These are phyloP conservation scores for Puccinia horiana DNA, from an alignment of 1,284 basidiomycete genomes.

Conservation along the genomic window DNA sequence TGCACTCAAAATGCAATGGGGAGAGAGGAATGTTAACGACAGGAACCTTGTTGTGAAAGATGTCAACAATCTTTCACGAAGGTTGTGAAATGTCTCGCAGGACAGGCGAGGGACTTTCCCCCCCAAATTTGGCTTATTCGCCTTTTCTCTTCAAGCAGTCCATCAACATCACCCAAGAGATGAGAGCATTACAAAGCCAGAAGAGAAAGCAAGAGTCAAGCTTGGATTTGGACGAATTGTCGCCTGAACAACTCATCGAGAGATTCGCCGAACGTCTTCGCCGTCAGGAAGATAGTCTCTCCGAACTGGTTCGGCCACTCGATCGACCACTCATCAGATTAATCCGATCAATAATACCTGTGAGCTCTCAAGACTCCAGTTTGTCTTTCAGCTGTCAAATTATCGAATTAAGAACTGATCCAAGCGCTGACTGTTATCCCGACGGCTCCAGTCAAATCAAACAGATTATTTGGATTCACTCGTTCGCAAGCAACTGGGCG, in stretches of 20 bases:
- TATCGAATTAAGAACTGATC: neutral
- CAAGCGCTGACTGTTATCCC: neutral
- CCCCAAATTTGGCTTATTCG: neutral
- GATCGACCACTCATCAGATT: constrained; percentile 25
- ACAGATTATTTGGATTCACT: constrained; percentile 20
- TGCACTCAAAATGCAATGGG: too few relatives aligned
- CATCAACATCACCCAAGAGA: neutral
- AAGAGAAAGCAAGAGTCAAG: neutral
- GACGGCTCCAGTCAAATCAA: neutral
- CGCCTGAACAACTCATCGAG: constrained; percentile 30
- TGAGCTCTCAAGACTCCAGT: neutral
- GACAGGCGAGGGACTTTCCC: too few relatives aligned
- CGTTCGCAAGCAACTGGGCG: constrained; percentile 26
- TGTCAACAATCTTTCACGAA: too few relatives aligned
- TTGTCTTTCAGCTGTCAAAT: neutral
- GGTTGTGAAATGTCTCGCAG: too few relatives aligned
- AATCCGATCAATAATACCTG: constrained; percentile 17
- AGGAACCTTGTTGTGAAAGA: too few relatives aligned
- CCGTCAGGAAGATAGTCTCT: constrained; percentile 17
- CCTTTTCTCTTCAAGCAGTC: neutral
- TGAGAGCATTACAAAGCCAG: constrained; percentile 26
- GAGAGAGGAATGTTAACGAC: too few relatives aligned
- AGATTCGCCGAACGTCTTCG: constrained; percentile 32
- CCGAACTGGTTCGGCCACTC: constrained; percentile 34
- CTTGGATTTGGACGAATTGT: neutral